Evolutionary conservation across 1,284 basidiomycete genomes (phyloP).

Genomic region (Trametes versicolor): DNA sequence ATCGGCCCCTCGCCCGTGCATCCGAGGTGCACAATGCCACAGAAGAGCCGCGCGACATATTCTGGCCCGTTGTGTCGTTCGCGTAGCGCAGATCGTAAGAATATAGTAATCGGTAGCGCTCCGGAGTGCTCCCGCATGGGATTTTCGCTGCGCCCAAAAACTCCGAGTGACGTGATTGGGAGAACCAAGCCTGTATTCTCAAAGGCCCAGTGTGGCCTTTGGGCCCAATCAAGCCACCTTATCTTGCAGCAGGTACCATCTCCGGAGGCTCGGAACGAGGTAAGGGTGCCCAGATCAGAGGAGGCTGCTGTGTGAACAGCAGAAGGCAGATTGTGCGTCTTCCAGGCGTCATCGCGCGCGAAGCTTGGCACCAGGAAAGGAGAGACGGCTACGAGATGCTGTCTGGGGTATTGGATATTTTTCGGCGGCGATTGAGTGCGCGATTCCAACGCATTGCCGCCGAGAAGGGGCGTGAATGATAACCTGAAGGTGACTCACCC

Average conservation of each 20-base stretch:
- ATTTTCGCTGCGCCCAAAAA: slow-evolving; percentile 15
- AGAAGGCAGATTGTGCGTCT: slow-evolving; percentile 20
- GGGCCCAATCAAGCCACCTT: slow-evolving; percentile 26
- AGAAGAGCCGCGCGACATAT: slow-evolving; percentile 25
- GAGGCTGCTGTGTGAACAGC: slow-evolving; percentile 24
- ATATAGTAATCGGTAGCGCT: slow-evolving; percentile 30
- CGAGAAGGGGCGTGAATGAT: slow-evolving; percentile 8
- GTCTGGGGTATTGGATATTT: slow-evolving; percentile 19
- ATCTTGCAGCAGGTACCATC: slow-evolving; percentile 23
- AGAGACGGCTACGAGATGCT: slow-evolving; percentile 16
- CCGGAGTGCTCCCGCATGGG: slow-evolving; percentile 33
- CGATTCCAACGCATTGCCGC: slow-evolving; percentile 15
- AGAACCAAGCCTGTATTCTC: slow-evolving; percentile 26
- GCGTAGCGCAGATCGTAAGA: slow-evolving; percentile 32
- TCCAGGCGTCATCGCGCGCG: slow-evolving; percentile 17
- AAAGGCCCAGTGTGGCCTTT: slow-evolving; percentile 26
- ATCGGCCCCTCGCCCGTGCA: slow-evolving; percentile 30
- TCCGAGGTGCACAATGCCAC: slow-evolving; percentile 30
- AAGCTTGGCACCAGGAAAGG: slow-evolving; percentile 12
- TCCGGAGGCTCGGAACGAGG: slow-evolving; percentile 31
- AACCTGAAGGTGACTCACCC: slow-evolving; percentile 65
- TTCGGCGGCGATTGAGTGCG: slow-evolving; percentile 17
- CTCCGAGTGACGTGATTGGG: slow-evolving; percentile 34
- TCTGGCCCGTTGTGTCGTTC: slow-evolving; percentile 18
- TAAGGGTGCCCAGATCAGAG: slow-evolving; percentile 23